phyloP scores from a whole-genome alignment of 352 stramenopile species.

The Globisporangium spinosum region DNA sequence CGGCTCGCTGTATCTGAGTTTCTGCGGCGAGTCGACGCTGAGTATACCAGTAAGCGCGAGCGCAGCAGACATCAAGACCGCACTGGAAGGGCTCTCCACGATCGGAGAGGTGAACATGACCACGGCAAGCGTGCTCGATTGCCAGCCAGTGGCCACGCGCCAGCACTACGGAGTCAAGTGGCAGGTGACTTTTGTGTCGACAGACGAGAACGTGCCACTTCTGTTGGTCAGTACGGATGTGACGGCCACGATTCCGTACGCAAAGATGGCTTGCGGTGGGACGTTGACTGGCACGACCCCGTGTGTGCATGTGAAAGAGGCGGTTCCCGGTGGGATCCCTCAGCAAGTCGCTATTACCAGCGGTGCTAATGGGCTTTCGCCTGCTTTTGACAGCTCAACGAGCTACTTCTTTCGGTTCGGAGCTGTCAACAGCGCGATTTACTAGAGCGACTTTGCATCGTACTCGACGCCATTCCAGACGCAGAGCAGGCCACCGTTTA shows the following conservation, averaged over 20 bases:
- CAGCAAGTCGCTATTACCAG: slow-evolving; percentile 6
- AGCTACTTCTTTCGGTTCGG: slow-evolving; percentile 46
- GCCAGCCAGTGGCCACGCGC: slow-evolving; percentile 22
- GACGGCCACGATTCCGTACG: slow-evolving; percentile 28
- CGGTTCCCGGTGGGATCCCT: slow-evolving; percentile 35
- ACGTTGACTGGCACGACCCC: slow-evolving; percentile 52
- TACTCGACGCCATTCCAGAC: slow-evolving; percentile 25
- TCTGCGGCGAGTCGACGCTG: slow-evolving; percentile 60
- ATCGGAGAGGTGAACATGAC: slow-evolving; percentile 50
- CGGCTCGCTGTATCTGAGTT: slow-evolving; percentile 49
- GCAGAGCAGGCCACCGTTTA: slow-evolving; percentile 25
- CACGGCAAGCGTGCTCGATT: slow-evolving; percentile 25
- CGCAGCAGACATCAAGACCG: slow-evolving; percentile 36
- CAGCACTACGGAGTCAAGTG: slow-evolving; percentile 65
- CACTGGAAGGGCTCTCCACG: slow-evolving; percentile 66
- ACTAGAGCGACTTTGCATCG: slow-evolving; percentile 26
- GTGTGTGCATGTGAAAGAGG: slow-evolving; percentile 37
- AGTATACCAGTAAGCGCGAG: slow-evolving; percentile 41
- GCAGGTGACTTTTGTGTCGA: slow-evolving; percentile 52
- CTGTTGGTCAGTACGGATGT: slow-evolving; percentile 48
- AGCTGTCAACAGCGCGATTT: slow-evolving; percentile 29
- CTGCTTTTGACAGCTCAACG: slow-evolving; percentile 22
- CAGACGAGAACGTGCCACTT: slow-evolving; percentile 31
- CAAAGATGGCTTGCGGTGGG: slow-evolving; percentile 45
- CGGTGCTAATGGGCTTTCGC: background rate